Percentiles rank a stretch among this genome's conserved stretches.
Evolutionary conservation across 1,284 basidiomycete genomes (phyloP).

Genomic region (Melampsora medusae): DNA sequence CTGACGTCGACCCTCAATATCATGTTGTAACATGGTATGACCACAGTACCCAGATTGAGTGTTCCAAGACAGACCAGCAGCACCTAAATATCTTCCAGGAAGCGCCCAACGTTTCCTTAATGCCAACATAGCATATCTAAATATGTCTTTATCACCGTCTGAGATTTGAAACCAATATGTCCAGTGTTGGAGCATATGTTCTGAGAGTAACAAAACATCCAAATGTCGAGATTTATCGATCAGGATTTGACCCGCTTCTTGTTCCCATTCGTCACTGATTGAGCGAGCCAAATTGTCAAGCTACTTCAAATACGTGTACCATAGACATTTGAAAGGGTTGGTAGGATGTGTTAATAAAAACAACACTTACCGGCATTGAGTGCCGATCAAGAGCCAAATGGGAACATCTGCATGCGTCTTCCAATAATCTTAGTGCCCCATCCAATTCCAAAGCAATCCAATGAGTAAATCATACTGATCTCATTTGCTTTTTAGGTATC

Average conservation of each 20-base stretch:
- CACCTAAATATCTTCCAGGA: slow-evolving; percentile 58
- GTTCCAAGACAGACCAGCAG: slow-evolving; percentile 55
- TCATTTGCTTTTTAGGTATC: slow-evolving; percentile 50
- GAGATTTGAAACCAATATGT: slow-evolving; percentile 58
- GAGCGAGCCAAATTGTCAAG: too few species aligned
- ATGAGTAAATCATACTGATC: neutral
- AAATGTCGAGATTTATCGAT: slow-evolving; percentile 59
- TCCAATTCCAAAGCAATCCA: neutral
- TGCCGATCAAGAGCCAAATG: slow-evolving; percentile 59
- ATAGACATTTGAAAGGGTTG: too few species aligned
- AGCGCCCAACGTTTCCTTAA: slow-evolving; percentile 60
- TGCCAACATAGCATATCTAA: slow-evolving; percentile 57
- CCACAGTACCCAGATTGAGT: slow-evolving; percentile 48
- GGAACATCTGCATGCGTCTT: slow-evolving; percentile 56
- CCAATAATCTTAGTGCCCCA: neutral
- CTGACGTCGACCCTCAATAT: slow-evolving; percentile 53
- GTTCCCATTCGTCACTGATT: slow-evolving; percentile 58
- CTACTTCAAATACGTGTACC: too few species aligned
- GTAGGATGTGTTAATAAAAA: too few species aligned
- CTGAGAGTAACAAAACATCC: slow-evolving; percentile 57
- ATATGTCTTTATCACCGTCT: slow-evolving; percentile 61
- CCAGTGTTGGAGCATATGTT: slow-evolving; percentile 58
- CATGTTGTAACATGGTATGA: slow-evolving; percentile 59
- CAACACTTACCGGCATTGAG: slow-evolving; percentile 55
- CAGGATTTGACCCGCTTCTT: slow-evolving; percentile 59